These are phyloP conservation scores for Epicoccum sorghinum DNA, from an alignment of 2,329 filamentous ascomycete species.

Conservation along the genomic window DNA sequence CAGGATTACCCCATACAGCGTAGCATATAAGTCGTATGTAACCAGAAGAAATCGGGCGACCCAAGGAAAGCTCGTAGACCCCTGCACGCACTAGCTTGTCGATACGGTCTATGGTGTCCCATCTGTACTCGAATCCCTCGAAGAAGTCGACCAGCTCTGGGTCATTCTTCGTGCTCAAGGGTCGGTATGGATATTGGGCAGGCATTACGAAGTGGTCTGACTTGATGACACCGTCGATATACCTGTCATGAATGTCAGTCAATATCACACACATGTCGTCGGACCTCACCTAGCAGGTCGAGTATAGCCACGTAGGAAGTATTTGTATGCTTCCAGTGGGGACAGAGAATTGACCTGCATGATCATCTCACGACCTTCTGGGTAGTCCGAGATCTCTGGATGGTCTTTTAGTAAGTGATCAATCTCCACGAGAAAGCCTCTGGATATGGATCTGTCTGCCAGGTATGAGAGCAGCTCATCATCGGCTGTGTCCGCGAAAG, in stretches of 20 bases:
- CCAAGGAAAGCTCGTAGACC: slow-evolving; percentile 17
- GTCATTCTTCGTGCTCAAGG: slow-evolving; percentile 21
- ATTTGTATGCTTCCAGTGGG: slow-evolving; percentile 31
- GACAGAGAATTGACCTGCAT: slow-evolving; percentile 17
- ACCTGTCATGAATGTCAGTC: slow-evolving; percentile 16
- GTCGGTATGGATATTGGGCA: slow-evolving; percentile 11
- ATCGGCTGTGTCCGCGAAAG: slow-evolving; percentile 23
- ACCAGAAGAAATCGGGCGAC: slow-evolving; percentile 10
- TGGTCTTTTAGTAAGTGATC: slow-evolving; percentile 30
- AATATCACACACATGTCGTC: neutral
- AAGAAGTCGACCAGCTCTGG: slow-evolving; percentile 34
- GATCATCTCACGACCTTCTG: slow-evolving; percentile 18
- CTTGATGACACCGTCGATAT: slow-evolving; percentile 24
- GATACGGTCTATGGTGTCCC: slow-evolving; percentile 33
- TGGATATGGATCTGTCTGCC: slow-evolving; percentile 19
- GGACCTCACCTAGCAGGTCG: slow-evolving; percentile 30
- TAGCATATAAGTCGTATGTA: slow-evolving; percentile 33
- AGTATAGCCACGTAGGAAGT: slow-evolving; percentile 37
- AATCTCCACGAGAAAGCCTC: slow-evolving; percentile 32
- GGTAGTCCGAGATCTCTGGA: slow-evolving; percentile 24
- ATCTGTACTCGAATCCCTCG: slow-evolving; percentile 28
- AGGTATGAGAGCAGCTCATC: slow-evolving; percentile 26
- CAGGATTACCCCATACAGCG: slow-evolving; percentile 33
- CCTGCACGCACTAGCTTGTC: slow-evolving; percentile 24
- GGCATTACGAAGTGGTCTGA: slow-evolving; percentile 21